Percentiles rank a stretch among this genome's conserved stretches.
Conservation (phyloP, 441 rosid genomes). For the Biscutella laevigata region DNA sequence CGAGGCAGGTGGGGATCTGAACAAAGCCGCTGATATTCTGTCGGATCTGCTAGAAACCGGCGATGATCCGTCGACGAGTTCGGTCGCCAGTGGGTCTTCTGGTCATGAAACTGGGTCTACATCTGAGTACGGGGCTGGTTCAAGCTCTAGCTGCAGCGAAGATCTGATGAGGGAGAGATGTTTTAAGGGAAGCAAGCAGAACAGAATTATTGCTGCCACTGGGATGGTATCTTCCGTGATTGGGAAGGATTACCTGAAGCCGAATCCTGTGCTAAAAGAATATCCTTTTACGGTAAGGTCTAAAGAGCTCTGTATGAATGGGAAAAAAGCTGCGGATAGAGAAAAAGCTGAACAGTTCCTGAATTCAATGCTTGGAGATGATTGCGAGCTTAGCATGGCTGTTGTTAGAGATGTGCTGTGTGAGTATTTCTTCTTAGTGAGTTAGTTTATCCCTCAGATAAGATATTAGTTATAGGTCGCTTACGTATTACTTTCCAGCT, state of each 20-base stretch:
- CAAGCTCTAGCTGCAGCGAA: constrained; percentile 34
- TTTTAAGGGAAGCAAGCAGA: constrained; percentile 36
- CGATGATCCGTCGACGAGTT: constrained; percentile 41
- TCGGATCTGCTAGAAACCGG: constrained; percentile 24
- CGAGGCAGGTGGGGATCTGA: constrained; percentile 38
- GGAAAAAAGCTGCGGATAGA: constrained; percentile 23
- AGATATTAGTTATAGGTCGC: not conserved
- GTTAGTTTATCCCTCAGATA: not conserved
- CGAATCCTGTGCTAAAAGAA: constrained; percentile 29
- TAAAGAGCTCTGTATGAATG: constrained; percentile 18
- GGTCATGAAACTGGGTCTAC: constrained; percentile 29
- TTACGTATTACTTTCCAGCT: not conserved
- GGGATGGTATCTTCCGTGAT: constrained; percentile 75
- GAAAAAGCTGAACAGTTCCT: constrained; percentile 68
- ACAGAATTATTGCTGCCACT: constrained; percentile 54
- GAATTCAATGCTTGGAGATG: constrained; percentile 70
- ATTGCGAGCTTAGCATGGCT: constrained; percentile 58
- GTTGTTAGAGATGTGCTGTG: constrained; percentile 77
- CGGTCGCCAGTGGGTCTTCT: constrained; percentile 35
- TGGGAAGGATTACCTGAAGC: constrained; percentile 64
- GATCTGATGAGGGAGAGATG: constrained; percentile 25
- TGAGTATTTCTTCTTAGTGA: constrained; percentile 29
- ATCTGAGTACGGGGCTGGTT: constrained; percentile 33
- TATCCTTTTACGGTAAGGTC: constrained; percentile 10
- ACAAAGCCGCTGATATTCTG: constrained; percentile 40